Conservation (phyloP, 768 basidiomycete genomes). For the Suillus fuscotomentosus region DNA sequence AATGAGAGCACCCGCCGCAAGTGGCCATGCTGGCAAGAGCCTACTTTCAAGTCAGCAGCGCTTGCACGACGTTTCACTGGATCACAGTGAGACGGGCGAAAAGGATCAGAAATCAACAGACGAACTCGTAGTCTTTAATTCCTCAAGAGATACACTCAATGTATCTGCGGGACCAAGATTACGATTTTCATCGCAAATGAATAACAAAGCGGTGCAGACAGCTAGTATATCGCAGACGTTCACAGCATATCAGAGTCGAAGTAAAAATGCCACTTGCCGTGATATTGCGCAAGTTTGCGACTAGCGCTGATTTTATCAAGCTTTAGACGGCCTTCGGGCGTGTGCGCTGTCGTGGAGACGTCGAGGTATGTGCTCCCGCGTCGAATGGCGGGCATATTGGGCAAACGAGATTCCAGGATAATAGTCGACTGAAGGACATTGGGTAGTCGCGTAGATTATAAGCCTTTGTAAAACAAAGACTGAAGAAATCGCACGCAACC, state of each 20-base stretch:
- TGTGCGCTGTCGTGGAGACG: neutral
- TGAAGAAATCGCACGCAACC: neutral
- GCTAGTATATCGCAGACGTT: neutral
- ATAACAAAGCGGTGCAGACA: neutral
- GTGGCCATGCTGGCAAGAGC: neutral
- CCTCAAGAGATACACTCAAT: neutral
- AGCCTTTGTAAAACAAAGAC: no score
- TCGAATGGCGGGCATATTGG: neutral
- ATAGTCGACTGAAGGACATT: neutral
- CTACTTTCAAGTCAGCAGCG: neutral
- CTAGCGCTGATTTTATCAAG: neutral
- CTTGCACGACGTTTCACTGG: neutral
- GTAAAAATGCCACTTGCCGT: neutral
- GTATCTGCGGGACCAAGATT: neutral
- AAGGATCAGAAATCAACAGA: neutral
- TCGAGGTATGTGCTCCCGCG: constrained; percentile 1
- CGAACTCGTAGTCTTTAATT: neutral
- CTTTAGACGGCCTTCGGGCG: neutral
- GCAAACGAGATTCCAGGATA: neutral
- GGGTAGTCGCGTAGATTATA: neutral
- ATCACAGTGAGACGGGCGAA: neutral
- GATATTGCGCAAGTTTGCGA: neutral
- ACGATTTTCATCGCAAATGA: neutral
- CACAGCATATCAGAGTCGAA: neutral
- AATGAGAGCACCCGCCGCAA: neutral